Evolutionary conservation across 208 protist species (phyloP), one percentile per base, ranked within the genome.

Genomic region (Acanthamoeba triangularis): DNA sequence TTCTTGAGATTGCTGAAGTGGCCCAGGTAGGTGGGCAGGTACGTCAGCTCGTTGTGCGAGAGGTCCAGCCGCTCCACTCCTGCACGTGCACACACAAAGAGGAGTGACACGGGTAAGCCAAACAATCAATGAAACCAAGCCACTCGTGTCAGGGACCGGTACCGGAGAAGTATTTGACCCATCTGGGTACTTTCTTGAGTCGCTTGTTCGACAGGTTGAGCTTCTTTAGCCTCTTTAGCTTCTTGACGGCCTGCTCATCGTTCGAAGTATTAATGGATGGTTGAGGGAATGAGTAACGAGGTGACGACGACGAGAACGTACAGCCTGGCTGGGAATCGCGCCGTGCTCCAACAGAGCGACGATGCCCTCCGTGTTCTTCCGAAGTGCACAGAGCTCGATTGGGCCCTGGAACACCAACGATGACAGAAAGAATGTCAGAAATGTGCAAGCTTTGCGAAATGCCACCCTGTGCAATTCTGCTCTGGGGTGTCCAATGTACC

Each of bases 1-100:
- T 90, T 90, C 82, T 65, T 90, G 49, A 90, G 54, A 41, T 67
- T 90, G 82, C 30, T 65, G 54, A 90, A 90, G 33, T 65, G 82
- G 30, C 82, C 82, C 49, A 90, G 52, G 35, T 90, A 90, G 49
- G 82, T 90, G 28, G 82, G 82, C 82, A 90, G 25, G 16, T 90
- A 90, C 6, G 82, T 90, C 25, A 90, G 82, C 82, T 90, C 82
- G 18, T 90, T 90, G 52, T 90, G 82, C 18, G 82, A 67, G 20
- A 90, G 54, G 33, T 90, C 82, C 44, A 90, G 47, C 52, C 82
- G 82, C 33, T 90, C 82, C 44, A 65, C 47, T 44, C 82, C 82
- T 90, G 82, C 49, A n/a, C n/a, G n/a, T n/a, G 61, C 56, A 61
- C 54, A 61, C 56, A n/a, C n/a, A n/a, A n/a, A n/a, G n/a, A n/a